Evolutionary conservation across 306 rosid genomes (phyloP).

Genomic region (Boehmeria nivea): DNA sequence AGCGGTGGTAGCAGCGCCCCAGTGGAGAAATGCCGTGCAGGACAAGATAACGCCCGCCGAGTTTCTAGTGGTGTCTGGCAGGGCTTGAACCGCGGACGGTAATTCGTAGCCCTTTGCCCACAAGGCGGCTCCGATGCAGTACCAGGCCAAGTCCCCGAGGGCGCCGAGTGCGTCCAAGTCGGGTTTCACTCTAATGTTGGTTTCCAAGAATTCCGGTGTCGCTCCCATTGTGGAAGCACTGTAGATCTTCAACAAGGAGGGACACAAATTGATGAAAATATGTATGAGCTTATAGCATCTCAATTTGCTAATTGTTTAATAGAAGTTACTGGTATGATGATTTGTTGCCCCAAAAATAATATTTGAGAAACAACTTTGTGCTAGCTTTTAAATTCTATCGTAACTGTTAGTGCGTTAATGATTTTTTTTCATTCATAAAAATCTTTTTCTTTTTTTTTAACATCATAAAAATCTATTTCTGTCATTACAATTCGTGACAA

Average conservation of each 20-base stretch:
- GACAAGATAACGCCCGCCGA: constrained; percentile 57
- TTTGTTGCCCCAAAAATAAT: too few species aligned
- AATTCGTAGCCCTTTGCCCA: constrained; percentile 63
- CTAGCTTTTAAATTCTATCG: too few species aligned
- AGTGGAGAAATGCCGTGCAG: constrained; percentile 45
- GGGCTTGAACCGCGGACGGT: constrained; percentile 48
- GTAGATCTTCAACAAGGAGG: constrained; percentile 39
- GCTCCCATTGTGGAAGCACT: constrained; percentile 52
- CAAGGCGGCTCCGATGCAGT: constrained; percentile 64
- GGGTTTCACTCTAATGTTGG: constrained; percentile 55
- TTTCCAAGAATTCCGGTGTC: constrained; percentile 41
- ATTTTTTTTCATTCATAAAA: too few species aligned
- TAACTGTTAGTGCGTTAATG: too few species aligned
- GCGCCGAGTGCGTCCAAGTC: constrained; percentile 71
- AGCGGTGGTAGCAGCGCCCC: constrained; percentile 49
- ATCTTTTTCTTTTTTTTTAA: too few species aligned
- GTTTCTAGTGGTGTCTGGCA: constrained; percentile 43
- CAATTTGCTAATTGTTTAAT: background rate
- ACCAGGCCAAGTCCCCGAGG: constrained; percentile 70
- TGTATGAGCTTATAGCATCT: too few species aligned
- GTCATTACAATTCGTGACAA: too few species aligned
- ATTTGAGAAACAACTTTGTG: too few species aligned
- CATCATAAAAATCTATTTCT: too few species aligned
- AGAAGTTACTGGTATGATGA: too few species aligned
- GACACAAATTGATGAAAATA: too few species aligned